A percentile compares a stretch with the other conserved stretches of the same genome.
These are phyloP conservation scores for Ascochyta lentis DNA, from an alignment of 2,329 filamentous ascomycete species.

Conservation along the genomic window DNA sequence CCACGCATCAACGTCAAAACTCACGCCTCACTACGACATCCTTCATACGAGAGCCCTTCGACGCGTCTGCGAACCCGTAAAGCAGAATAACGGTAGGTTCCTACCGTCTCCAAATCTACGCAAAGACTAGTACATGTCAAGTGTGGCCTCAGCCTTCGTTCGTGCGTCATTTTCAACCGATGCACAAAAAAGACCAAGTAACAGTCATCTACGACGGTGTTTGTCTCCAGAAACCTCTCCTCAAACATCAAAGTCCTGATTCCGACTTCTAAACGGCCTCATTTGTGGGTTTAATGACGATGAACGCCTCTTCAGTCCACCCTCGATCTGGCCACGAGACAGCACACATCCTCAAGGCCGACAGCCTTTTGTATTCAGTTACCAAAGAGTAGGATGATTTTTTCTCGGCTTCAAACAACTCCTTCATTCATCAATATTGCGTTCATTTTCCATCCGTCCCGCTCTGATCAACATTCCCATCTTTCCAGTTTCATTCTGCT, in stretches of 20 bases:
- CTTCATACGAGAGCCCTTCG: not conserved
- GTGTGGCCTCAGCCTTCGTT: not conserved
- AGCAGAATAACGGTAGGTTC: not conserved
- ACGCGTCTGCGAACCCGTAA: not conserved
- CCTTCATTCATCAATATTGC: no score
- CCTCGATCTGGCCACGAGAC: not conserved
- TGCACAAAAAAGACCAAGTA: not conserved
- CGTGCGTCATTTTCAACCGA: not conserved
- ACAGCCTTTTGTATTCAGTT: not conserved
- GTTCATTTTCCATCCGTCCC: no score
- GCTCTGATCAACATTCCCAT: no score
- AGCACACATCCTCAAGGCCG: not conserved
- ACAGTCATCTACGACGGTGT: not conserved
- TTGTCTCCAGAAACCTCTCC: not conserved
- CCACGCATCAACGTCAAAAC: conserved; percentile 17
- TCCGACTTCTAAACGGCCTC: not conserved
- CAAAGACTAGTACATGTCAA: not conserved
- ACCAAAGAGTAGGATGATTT: no score
- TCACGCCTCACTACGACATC: conserved; percentile 7
- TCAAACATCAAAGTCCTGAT: not conserved
- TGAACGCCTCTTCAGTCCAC: not conserved
- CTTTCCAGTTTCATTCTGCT: no score
- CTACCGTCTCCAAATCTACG: not conserved
- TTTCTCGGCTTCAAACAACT: no score
- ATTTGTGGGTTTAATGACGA: not conserved